Evolutionary conservation across 2,329 filamentous ascomycete species (phyloP).

Genomic region (Cercospora beticola): DNA sequence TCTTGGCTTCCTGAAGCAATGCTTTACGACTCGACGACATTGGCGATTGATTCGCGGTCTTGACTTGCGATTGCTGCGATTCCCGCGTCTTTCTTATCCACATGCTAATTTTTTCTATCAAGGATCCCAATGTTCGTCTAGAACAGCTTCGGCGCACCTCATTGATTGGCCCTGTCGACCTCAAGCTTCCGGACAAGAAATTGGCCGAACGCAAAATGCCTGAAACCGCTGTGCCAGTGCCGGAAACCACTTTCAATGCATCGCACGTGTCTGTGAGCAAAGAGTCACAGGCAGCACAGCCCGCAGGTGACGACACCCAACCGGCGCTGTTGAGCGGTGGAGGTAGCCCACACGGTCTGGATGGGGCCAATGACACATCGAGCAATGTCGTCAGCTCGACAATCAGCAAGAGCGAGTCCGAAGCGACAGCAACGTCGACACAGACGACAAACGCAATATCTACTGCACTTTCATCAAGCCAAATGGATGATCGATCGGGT

Average conservation of each 20-base stretch:
- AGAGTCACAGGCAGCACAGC: neutral
- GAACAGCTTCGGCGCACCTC: constrained; percentile 50
- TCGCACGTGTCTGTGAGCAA: constrained; percentile 17
- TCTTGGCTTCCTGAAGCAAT: neutral
- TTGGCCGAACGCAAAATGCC: constrained; percentile 37
- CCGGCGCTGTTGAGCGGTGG: constrained; percentile 15
- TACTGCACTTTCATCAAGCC: neutral
- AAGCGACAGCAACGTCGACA: constrained; percentile 21
- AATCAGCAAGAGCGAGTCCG: constrained; percentile 8
- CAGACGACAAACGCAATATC: neutral
- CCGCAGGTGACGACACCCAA: neutral
- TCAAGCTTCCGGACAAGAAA: constrained; percentile 32
- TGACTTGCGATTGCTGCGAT: neutral
- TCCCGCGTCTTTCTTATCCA: neutral
- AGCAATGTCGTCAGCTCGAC: constrained; percentile 2
- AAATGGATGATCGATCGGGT: neutral
- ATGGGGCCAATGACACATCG: constrained; percentile 1
- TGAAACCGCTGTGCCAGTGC: constrained; percentile 29
- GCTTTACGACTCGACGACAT: neutral
- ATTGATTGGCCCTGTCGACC: constrained; percentile 35
- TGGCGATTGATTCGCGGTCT: neutral
- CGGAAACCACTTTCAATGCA: constrained; percentile 20
- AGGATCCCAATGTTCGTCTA: constrained; percentile 50
- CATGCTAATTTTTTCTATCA: constrained; percentile 26
- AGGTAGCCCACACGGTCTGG: constrained; percentile 16